Conservation (phyloP, 805 yeast genomes). For the Candida xiaguanensis region DNA sequence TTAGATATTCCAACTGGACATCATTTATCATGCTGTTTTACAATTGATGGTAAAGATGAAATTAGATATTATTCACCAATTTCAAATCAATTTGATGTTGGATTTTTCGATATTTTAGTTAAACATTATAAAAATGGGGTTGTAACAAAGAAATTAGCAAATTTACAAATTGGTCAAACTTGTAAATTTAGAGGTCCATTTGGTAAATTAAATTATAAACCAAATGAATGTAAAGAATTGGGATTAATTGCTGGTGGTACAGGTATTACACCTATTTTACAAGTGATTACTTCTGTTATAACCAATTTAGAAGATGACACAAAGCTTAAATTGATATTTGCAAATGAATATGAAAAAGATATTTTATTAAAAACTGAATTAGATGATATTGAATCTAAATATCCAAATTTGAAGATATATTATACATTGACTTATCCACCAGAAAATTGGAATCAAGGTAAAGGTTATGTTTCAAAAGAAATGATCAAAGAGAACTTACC, state of each 20-base stretch:
- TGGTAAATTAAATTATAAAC: constrained; percentile 59
- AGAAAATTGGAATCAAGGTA: constrained; percentile 53
- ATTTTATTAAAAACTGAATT: constrained; percentile 68
- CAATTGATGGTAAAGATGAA: constrained; percentile 47
- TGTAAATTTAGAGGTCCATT: constrained; percentile 78
- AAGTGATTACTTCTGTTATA: constrained; percentile 66
- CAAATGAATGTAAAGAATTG: constrained; percentile 59
- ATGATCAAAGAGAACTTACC: constrained; percentile 55
- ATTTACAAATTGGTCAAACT: constrained; percentile 58
- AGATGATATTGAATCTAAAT: constrained; percentile 61
- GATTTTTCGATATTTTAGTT: constrained; percentile 72
- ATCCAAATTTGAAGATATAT: constrained; percentile 59
- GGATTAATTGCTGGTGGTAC: constrained; percentile 82
- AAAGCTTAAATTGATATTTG: constrained; percentile 58
- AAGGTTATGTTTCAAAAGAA: constrained; percentile 60
- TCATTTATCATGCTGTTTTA: constrained; percentile 59
- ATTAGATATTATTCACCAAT: constrained; percentile 76
- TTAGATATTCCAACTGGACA: constrained; percentile 72
- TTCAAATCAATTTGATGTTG: constrained; percentile 63
- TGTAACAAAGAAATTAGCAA: constrained; percentile 66
- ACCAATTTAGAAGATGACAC: constrained; percentile 68
- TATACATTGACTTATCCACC: constrained; percentile 53
- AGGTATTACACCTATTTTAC: constrained; percentile 87
- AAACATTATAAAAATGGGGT: constrained; percentile 72
- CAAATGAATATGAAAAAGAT: constrained; percentile 75